Evolutionary conservation across 495 filamentous ascomycete genomes (phyloP).

Genomic region (Xylaria cubensis): DNA sequence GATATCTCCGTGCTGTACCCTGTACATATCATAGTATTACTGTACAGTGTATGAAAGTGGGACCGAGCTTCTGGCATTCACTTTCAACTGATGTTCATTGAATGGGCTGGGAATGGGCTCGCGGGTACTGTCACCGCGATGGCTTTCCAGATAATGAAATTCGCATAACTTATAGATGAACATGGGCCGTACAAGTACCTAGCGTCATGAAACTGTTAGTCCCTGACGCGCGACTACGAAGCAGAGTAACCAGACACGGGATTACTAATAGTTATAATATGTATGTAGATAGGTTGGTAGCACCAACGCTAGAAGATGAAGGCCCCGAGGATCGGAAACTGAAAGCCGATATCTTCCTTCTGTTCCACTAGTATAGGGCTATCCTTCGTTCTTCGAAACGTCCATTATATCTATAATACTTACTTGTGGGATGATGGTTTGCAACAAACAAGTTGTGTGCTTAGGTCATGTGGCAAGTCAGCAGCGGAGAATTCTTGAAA

Average conservation of each 20-base stretch:
- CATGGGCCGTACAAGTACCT: background rate
- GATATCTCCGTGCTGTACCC: slow-evolving; percentile 9
- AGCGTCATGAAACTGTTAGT: background rate
- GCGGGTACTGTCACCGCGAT: background rate
- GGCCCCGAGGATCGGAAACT: slow-evolving; percentile 4
- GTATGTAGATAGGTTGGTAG: background rate
- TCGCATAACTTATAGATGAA: background rate
- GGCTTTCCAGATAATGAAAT: background rate
- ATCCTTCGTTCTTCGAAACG: background rate
- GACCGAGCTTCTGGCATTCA: background rate
- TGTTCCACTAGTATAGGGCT: background rate
- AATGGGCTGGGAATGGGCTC: background rate
- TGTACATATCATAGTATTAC: slow-evolving; percentile 24
- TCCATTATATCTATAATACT: background rate
- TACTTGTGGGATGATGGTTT: background rate
- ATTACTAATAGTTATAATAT: no score
- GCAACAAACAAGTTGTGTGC: background rate
- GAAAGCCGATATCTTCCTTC: background rate
- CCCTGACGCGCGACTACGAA: background rate
- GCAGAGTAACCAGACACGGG: background rate
- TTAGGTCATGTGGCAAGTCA: slow-evolving; percentile 19
- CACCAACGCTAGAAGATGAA: slow-evolving; percentile 2
- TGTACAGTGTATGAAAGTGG: slow-evolving; percentile 25
- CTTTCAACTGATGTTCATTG: background rate
- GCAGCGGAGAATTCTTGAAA: slow-evolving; percentile 9